Conservation (phyloP, 2,329 filamentous ascomycete genomes). For the Alternaria arbusti region DNA sequence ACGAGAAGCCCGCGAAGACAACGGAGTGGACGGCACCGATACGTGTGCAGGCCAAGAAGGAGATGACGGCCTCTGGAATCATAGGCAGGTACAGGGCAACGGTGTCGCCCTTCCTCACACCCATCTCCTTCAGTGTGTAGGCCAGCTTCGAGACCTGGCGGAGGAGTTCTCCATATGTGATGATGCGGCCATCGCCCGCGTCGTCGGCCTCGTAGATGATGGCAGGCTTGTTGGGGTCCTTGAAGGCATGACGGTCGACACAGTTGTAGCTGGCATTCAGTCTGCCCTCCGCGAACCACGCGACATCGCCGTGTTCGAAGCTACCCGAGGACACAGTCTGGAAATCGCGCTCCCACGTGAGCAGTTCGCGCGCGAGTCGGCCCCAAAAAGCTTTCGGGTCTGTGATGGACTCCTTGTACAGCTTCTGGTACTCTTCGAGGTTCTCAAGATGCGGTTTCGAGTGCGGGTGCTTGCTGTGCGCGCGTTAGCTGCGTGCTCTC, state of each 20-base stretch:
- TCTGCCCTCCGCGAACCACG: slow-evolving; percentile 93
- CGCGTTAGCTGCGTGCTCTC: slow-evolving; percentile 15
- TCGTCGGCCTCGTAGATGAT: slow-evolving; percentile 99
- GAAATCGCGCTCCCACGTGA: slow-evolving; percentile 92
- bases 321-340: slow-evolving; percentile 83
- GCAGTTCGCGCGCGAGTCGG: slow-evolving; percentile 80
- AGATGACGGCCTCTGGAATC: slow-evolving; percentile 94
- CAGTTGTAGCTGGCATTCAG: slow-evolving; percentile 98
- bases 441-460: slow-evolving; percentile 64
- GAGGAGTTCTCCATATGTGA: slow-evolving; percentile 92
- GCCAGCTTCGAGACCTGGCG: slow-evolving; percentile 88
- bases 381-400: slow-evolving; percentile 92
- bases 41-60: slow-evolving; percentile 87
- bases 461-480: slow-evolving; percentile 62
- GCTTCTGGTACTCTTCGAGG: slow-evolving; percentile 67
- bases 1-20: slow-evolving; percentile 96
- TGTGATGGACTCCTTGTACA: slow-evolving; percentile 84
- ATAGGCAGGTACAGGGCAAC: slow-evolving; percentile 98
- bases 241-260: slow-evolving; percentile 94
- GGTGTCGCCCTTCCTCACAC: slow-evolving; percentile 95
- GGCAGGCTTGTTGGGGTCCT: slow-evolving; percentile 88
- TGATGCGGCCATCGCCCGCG: slow-evolving; percentile 80
- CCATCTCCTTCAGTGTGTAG: slow-evolving; percentile 90
- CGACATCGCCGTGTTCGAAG: slow-evolving; percentile 79
- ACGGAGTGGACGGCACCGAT: slow-evolving; percentile 98